A percentile compares a stretch with the other conserved stretches of the same genome.
Conservation (phyloP, 768 basidiomycete species). For the Russula olivacea region DNA sequence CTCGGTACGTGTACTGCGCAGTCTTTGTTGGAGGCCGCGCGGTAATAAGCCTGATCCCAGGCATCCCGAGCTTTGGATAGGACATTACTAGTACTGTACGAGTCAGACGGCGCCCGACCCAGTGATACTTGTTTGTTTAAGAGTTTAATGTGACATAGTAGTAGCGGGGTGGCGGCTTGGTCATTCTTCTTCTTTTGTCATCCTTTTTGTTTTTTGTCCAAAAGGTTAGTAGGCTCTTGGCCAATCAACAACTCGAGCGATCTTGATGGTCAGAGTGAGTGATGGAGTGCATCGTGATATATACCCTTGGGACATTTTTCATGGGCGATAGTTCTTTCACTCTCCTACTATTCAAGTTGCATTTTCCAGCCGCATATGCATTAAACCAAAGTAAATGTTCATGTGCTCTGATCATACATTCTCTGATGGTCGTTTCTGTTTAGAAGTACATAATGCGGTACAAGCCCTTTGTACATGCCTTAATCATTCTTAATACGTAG, state of each 20-base stretch:
- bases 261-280: no score
- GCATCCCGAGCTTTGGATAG: not conserved
- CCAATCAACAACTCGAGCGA: no score
- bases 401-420: not conserved
- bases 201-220: not conserved
- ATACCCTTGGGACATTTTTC: not conserved
- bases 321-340: not conserved
- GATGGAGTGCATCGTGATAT: not conserved
- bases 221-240: no score
- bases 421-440: not conserved
- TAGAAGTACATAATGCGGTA: not conserved
- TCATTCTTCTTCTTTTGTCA: not conserved
- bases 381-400: not conserved
- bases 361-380: not conserved
- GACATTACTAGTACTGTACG: not conserved
- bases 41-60: not conserved
- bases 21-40: not conserved
- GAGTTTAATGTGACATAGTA: constrained; percentile 16
- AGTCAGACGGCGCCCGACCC: constrained; percentile 7
- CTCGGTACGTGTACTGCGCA: not conserved
- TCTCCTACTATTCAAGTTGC: no score
- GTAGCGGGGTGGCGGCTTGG: not conserved
- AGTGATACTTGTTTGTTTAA: not conserved
- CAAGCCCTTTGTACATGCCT: not conserved
- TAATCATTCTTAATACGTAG: not conserved